Conservation (phyloP, 208 protist genomes). For the Acanthamoeba lenticulata region DNA sequence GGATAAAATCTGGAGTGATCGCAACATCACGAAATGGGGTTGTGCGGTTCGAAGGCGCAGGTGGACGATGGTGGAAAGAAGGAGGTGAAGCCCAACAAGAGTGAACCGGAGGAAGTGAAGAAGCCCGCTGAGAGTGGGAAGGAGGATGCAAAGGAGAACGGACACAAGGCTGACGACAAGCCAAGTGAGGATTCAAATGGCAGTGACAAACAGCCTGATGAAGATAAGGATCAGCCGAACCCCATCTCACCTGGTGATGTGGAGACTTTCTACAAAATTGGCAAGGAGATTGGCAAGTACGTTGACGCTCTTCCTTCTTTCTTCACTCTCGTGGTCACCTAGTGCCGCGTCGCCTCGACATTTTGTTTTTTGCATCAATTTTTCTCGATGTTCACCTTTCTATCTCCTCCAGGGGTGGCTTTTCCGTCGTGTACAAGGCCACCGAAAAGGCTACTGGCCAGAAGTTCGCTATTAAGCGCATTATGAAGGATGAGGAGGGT, state of each 20-base stretch:
- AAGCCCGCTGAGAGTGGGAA: neutral
- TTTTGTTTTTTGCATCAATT: neutral
- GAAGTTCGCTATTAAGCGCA: constrained; percentile 50
- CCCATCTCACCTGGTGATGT: constrained; percentile 58
- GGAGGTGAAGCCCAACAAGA: neutral
- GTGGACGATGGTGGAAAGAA: neutral
- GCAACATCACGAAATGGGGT: neutral
- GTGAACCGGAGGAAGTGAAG: neutral
- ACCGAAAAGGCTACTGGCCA: neutral
- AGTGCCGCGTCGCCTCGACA: neutral
- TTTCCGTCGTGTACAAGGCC: constrained; percentile 58
- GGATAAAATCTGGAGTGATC: neutral
- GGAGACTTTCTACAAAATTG: constrained; percentile 46
- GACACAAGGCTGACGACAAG: neutral
- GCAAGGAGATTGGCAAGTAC: constrained; percentile 60
- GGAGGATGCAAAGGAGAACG: neutral
- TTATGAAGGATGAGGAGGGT: constrained; percentile 42
- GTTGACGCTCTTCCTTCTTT: neutral
- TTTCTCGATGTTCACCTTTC: neutral
- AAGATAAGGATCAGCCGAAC: neutral
- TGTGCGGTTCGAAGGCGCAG: constrained; percentile 18
- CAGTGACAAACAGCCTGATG: neutral
- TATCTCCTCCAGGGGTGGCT: constrained; percentile 45
- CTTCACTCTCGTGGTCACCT: neutral
- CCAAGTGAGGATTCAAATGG: neutral